A percentile compares a stretch with the other conserved stretches of the same genome.
Conservation (phyloP, 345 rosid species). For the Passiflora organensis region DNA sequence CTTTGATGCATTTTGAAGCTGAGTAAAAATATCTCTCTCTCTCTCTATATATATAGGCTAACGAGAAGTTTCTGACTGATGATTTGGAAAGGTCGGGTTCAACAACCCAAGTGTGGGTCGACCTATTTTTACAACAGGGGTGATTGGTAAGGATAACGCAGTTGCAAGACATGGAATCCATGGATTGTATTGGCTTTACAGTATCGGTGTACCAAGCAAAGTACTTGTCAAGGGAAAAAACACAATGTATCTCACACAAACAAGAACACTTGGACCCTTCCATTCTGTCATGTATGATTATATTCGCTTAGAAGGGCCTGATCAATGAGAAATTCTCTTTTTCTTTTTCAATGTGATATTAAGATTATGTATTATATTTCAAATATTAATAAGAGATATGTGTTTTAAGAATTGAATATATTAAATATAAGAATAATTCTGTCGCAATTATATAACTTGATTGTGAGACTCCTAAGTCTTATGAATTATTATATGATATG, state of each 20-base stretch:
- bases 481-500: too few species aligned
- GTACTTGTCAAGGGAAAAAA: conserved; percentile 40
- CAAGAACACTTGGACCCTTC: conserved; percentile 32
- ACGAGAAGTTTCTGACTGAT: background rate
- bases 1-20: too few species aligned
- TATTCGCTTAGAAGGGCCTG: background rate
- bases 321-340: too few species aligned
- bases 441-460: too few species aligned
- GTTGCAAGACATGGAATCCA: conserved; percentile 31
- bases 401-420: too few species aligned
- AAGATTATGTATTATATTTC: too few species aligned
- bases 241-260: conserved; percentile 49
- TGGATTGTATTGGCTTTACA: conserved; percentile 62
- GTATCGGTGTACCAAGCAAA: conserved; percentile 32
- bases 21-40: too few species aligned
- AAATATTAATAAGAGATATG: too few species aligned
- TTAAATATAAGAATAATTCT: too few species aligned
- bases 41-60: too few species aligned
- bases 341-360: too few species aligned
- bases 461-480: too few species aligned
- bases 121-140: background rate
- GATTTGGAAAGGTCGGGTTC: background rate
- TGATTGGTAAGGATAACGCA: background rate
- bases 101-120: background rate
- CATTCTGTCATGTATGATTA: conserved; percentile 51